Evolutionary conservation across 768 basidiomycete genomes (phyloP).

Genomic region (Coprinellus micaceus): DNA sequence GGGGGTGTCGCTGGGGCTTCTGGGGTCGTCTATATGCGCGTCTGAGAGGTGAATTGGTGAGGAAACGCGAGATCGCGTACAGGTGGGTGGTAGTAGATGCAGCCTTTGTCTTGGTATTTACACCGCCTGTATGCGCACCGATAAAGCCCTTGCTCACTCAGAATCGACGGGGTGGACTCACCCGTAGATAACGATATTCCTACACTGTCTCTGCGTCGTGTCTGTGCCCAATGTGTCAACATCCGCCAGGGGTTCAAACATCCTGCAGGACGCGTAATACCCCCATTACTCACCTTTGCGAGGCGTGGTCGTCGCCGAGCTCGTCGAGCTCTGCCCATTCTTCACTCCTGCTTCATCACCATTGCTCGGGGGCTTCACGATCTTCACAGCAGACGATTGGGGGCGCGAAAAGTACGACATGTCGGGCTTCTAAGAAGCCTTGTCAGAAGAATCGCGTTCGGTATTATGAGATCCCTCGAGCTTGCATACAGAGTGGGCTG

Average conservation of each 20-base stretch:
- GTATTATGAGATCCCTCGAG: not conserved
- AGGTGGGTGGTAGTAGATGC: conserved; percentile 77
- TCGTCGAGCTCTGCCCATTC: conserved; percentile 18
- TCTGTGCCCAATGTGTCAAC: conserved; percentile 36
- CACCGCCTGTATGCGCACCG: conserved; percentile 53
- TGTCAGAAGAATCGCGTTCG: conserved; percentile 2
- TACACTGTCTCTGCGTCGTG: conserved; percentile 74
- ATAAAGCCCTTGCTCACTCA: not conserved
- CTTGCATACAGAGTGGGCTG: not conserved
- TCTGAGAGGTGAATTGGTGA: not conserved
- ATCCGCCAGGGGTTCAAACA: not conserved
- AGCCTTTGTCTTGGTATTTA: conserved; percentile 84
- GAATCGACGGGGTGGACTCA: conserved; percentile 27
- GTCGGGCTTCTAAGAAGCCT: conserved; percentile 8
- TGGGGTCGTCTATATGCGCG: not conserved
- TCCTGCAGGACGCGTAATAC: not conserved
- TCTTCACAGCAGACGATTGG: conserved; percentile 64
- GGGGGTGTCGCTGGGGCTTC: conserved; percentile 16
- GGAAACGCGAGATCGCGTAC: conserved; percentile 33
- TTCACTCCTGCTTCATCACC: conserved; percentile 34
- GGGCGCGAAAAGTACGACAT: conserved; percentile 75
- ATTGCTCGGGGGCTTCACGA: conserved; percentile 54
- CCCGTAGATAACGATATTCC: conserved; percentile 92
- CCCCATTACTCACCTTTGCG: conserved; percentile 52
- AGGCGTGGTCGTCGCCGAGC: conserved; percentile 22